A percentile compares a stretch with the other conserved stretches of the same genome.
These are phyloP conservation scores for Hyphopichia burtonii DNA, from an alignment of 1,139 yeast species.

Conservation along the genomic window DNA sequence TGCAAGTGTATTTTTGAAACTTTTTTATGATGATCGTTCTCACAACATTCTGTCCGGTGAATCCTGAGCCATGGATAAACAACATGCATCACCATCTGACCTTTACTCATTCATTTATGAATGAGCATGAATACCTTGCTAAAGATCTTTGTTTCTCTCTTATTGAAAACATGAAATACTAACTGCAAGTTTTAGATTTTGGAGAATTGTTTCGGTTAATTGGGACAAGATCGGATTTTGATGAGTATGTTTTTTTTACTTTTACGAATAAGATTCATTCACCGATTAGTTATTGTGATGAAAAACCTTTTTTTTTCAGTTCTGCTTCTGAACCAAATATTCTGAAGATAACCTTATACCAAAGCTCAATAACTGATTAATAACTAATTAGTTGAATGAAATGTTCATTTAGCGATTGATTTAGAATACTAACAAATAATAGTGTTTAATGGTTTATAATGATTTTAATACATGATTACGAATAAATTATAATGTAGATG, in stretches of 20 bases:
- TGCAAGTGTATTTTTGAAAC: background rate
- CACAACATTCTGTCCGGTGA: conserved; percentile 58
- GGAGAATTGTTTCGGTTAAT: background rate
- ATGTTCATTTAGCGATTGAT: no score
- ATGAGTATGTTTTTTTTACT: background rate
- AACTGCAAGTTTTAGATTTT: background rate
- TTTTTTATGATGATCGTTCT: conserved; percentile 38
- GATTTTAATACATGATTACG: no score
- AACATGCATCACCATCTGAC: conserved; percentile 95
- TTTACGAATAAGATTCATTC: background rate
- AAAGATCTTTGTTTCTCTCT: no score
- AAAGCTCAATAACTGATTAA: conserved; percentile 27
- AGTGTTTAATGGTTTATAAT: no score
- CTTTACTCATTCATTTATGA: conserved; percentile 1
- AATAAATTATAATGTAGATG: no score
- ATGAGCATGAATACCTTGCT: background rate
- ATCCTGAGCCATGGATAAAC: conserved; percentile 60
- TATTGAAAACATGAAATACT: background rate
- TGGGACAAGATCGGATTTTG: background rate
- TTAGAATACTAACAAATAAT: no score
- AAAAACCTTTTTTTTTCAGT: conserved; percentile 60
- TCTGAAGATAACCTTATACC: conserved; percentile 32
- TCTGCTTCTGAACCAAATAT: conserved; percentile 84
- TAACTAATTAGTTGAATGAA: background rate
- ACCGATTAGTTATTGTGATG: conserved; percentile 46